phyloP scores from a whole-genome alignment of 2,329 filamentous ascomycete genomes.

The Eurotiales sp. region DNA sequence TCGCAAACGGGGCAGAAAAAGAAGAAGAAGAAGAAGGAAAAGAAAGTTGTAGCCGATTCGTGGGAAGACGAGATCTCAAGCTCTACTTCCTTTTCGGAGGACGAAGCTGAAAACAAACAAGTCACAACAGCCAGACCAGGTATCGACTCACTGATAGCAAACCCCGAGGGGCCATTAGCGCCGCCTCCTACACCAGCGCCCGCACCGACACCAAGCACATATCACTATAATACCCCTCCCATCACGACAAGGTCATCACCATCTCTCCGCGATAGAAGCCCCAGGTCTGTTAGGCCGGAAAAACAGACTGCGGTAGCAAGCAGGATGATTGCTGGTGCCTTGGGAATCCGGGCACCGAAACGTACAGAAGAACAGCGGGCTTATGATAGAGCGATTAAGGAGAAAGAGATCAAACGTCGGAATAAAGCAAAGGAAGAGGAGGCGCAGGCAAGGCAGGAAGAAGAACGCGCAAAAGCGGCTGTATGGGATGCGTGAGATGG shows the following conservation, averaged over 20 bases:
- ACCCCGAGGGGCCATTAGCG: constrained; percentile 37
- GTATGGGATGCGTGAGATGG: constrained; percentile 68
- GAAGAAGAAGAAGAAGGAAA: constrained; percentile 29
- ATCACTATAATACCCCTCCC: constrained; percentile 18
- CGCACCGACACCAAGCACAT: constrained; percentile 50
- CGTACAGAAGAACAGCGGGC: constrained; percentile 84
- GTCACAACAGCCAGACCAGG: constrained; percentile 15
- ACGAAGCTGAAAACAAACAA: constrained; percentile 24
- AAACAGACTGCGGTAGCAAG: constrained; percentile 91
- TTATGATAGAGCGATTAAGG: constrained; percentile 76
- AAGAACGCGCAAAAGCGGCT: constrained; percentile 72
- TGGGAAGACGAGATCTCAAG: constrained; percentile 70
- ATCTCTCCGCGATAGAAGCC: constrained; percentile 12
- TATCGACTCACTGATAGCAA: constrained; percentile 25
- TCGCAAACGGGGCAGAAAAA: constrained; percentile 15
- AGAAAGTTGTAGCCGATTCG: constrained; percentile 57
- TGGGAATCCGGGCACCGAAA: constrained; percentile 76
- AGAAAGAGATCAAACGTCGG: constrained; percentile 75
- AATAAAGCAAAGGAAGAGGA: constrained; percentile 69
- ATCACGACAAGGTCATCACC: constrained; percentile 4
- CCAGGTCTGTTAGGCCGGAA: constrained; percentile 58
- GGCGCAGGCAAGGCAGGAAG: constrained; percentile 59
- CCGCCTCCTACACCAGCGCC: constrained; percentile 68
- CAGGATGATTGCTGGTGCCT: constrained; percentile 80
- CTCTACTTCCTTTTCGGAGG: constrained; percentile 29